These are phyloP conservation scores for Sporisorium exsertum DNA, from an alignment of 1,284 basidiomycete genomes.

Conservation along the genomic window DNA sequence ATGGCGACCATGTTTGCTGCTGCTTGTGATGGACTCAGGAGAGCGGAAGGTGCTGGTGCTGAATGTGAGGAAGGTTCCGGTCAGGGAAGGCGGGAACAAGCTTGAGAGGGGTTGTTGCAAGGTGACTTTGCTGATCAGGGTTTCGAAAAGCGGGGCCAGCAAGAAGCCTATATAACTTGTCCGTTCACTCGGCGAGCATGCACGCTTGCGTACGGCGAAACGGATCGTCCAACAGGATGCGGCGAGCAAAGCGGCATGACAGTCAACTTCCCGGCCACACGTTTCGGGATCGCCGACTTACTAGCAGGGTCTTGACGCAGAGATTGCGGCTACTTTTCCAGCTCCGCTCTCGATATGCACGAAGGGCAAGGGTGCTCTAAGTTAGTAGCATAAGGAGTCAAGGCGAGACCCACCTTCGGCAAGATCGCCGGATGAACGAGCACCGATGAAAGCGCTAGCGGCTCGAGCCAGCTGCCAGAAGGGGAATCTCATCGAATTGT, in stretches of 20 bases:
- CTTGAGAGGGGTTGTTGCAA: background rate
- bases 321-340: background rate
- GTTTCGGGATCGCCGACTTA: background rate
- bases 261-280: background rate
- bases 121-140: background rate
- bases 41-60: background rate
- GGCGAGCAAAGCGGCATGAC: background rate
- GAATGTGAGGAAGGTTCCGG: background rate
- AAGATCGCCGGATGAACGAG: background rate
- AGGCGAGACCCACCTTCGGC: background rate
- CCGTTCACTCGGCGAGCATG: constrained; percentile 14
- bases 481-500: background rate
- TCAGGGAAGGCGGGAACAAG: background rate
- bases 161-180: constrained; percentile 8
- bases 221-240: background rate
- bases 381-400: background rate
- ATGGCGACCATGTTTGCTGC: constrained; percentile 36
- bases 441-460: background rate
- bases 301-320: background rate
- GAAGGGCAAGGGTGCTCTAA: no score
- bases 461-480: background rate
- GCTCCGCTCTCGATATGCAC: background rate
- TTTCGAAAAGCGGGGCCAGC: background rate
- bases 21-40: background rate
- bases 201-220: background rate